Evolutionary conservation across 1,284 basidiomycete species (phyloP), one percentile per base, ranked within the genome.

Genomic region (Ganoderma sp.): DNA sequence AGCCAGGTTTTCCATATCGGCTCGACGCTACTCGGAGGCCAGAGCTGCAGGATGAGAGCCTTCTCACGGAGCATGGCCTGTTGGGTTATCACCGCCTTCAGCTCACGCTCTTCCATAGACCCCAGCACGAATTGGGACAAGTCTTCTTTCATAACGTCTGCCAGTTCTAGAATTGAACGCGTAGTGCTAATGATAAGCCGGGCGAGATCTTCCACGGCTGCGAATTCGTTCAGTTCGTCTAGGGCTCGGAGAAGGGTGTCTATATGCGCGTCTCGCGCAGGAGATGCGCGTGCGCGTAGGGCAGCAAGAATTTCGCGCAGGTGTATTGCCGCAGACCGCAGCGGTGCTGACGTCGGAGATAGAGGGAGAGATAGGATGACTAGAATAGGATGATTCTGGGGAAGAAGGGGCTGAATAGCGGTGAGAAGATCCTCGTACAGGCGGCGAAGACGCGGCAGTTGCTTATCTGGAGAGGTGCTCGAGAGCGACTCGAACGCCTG

Each of bases 131-230:
- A 86, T 64, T 87, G 82, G 7, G 86, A 85, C 32, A 92, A 79
- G 73, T 93, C 91, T 41, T 83, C 80, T 73, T 86, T 88, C 88
- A 93, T 90, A 7, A 79, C 75, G 28, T 88, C 85, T 0, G 85
- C 79, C 15, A 92, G 78, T 17, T 79, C 76, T 9, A 92, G 72
- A 28, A 87, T 81, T 0, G 80, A 79, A 64, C 80, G 84, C 14
- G 85, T 75, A 2, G 81, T 83, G 37, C 84, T 81, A 0, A 85
- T 74, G 17, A 90, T 78, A 1, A 85, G 75, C 56, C 75, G 73
- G 17, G 85, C 83, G 8, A 84, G 76, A 28, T 77, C 72, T 22
- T 67, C 62, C 32, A 70, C 10, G 77, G 73, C 67, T 28, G 77
- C 73, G 3, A 68, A 25, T 22, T 67, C 63, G 43, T 64, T 67